Evolutionary conservation across 441 rosid genomes (phyloP).

Genomic region (Populus tomentosa): DNA sequence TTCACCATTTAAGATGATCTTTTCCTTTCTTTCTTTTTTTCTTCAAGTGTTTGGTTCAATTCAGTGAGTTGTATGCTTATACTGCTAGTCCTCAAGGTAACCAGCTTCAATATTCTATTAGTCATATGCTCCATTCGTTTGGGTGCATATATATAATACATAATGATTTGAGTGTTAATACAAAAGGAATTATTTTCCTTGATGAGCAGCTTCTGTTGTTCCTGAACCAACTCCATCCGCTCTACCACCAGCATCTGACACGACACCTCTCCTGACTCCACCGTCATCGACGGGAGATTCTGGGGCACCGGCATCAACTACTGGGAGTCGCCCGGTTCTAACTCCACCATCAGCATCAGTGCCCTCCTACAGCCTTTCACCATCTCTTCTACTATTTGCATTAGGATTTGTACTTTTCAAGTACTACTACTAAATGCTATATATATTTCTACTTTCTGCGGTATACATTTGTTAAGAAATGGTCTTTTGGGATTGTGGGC

Average conservation of each 20-base stretch:
- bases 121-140: background rate
- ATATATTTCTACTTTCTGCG: background rate
- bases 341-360: constrained; percentile 55
- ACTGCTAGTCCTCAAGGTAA: constrained; percentile 43
- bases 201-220: constrained; percentile 35
- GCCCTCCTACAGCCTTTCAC: constrained; percentile 31
- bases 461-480: constrained; percentile 1
- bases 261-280: constrained; percentile 40
- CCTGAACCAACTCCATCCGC: constrained; percentile 54
- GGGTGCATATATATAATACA: background rate
- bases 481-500: constrained; percentile 23
- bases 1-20: background rate
- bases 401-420: constrained; percentile 39
- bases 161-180: background rate
- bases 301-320: constrained; percentile 39
- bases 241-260: constrained; percentile 51
- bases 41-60: background rate
- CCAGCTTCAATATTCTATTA: background rate
- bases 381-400: constrained; percentile 38
- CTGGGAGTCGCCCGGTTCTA: constrained; percentile 45
- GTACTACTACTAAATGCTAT: constrained; percentile 23
- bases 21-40: background rate
- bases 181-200: background rate
- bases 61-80: background rate
- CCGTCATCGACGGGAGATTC: constrained; percentile 37